These are phyloP conservation scores for Tylopilus subfusipes DNA, from an alignment of 768 basidiomycete genomes.

Conservation along the genomic window DNA sequence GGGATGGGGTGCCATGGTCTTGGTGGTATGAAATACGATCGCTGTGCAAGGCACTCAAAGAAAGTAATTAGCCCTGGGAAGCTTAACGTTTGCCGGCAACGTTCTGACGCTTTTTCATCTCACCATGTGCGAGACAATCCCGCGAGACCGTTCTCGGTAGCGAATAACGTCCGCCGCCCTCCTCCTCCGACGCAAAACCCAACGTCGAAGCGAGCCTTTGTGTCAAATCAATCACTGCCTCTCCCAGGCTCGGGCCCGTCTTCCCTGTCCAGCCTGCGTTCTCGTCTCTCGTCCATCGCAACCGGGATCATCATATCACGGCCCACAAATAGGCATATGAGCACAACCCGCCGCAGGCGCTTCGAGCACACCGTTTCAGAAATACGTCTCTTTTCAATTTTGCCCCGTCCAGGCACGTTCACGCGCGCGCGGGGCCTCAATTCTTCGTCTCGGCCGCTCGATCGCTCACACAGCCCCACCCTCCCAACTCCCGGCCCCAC, in stretches of 20 bases:
- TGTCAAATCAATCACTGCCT: conserved; percentile 10
- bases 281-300: conserved; percentile 9
- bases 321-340: conserved; percentile 27
- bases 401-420: conserved; percentile 24
- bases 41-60: conserved; percentile 33
- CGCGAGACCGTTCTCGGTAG: conserved; percentile 35
- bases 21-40: conserved; percentile 31
- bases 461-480: conserved; percentile 30
- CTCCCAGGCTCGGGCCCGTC: conserved; percentile 14
- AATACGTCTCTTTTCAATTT: conserved; percentile 25
- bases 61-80: conserved; percentile 34
- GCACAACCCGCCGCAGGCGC: conserved; percentile 2
- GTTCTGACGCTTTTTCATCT: conserved; percentile 27
- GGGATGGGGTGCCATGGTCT: background rate
- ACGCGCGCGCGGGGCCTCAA: conserved; percentile 24
- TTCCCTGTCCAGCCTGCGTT: background rate
- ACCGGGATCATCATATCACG: conserved; percentile 20
- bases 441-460: conserved; percentile 15
- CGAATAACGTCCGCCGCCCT: conserved; percentile 31
- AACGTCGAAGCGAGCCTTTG: conserved; percentile 21
- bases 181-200: background rate
- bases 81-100: conserved; percentile 34
- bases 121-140: conserved; percentile 28
- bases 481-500: conserved; percentile 11
- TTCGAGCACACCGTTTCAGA: conserved; percentile 33